Evolutionary conservation across 768 basidiomycete species (phyloP).

Genomic region (Rhodotorula toruloides): DNA sequence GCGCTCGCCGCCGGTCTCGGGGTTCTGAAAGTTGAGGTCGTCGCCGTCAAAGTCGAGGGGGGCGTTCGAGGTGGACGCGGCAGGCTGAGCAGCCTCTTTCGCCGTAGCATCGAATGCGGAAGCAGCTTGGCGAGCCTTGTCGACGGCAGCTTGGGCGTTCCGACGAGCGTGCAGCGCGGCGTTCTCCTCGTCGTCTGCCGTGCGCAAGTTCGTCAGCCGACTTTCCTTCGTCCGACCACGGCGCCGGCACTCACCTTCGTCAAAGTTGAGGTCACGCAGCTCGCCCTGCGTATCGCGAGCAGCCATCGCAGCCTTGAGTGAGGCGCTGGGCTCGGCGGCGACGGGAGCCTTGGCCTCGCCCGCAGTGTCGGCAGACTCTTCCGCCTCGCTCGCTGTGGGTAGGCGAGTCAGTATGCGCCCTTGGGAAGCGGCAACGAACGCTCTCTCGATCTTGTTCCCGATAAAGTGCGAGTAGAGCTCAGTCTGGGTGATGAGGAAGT

Average conservation of each 20-base stretch:
- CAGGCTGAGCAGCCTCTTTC: conserved; percentile 59
- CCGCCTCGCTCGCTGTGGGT: conserved; percentile 46
- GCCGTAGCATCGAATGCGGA: conserved; percentile 77
- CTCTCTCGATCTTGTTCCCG: conserved; percentile 69
- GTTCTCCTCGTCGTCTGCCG: conserved; percentile 76
- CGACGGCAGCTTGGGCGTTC: conserved; percentile 84
- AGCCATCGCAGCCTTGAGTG: conserved; percentile 41
- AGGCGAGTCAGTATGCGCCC: background rate
- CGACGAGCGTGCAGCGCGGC: conserved; percentile 74
- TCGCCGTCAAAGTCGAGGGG: conserved; percentile 65
- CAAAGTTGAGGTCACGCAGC: conserved; percentile 78
- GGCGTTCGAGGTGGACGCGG: conserved; percentile 12
- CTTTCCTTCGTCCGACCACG: too few relatives aligned
- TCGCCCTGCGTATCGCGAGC: conserved; percentile 50
- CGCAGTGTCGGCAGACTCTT: conserved; percentile 45
- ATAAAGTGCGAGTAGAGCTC: conserved; percentile 99
- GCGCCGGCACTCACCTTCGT: conserved; percentile 72
- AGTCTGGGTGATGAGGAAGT: conserved; percentile 97
- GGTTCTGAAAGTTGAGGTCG: conserved; percentile 98
- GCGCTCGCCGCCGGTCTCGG: conserved; percentile 76
- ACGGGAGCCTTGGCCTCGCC: conserved; percentile 15
- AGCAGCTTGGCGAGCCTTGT: conserved; percentile 69
- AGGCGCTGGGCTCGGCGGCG: conserved; percentile 36
- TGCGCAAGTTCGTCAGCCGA: conserved; percentile 4
- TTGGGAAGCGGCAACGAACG: conserved; percentile 1